A percentile compares a stretch with the other conserved stretches of the same genome.
Conservation (phyloP, 2,329 filamentous ascomycete genomes). For the Colletotrichum lupini region DNA sequence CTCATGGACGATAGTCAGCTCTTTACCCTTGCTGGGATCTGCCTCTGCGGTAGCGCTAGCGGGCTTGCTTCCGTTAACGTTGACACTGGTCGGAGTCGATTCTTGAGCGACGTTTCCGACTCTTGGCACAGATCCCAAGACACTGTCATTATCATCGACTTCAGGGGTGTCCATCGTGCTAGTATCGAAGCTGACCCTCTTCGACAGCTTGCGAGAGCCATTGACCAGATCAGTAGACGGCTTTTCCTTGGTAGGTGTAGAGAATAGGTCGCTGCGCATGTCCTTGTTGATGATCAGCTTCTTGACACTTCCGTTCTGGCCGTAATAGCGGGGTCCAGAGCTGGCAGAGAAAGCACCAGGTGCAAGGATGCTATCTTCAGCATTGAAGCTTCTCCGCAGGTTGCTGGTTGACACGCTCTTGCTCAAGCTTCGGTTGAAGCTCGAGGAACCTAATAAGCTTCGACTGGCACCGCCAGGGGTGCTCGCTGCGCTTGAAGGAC, state of each 20-base stretch:
- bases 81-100: slow-evolving; percentile 2
- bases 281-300: slow-evolving; percentile 92
- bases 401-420: slow-evolving; percentile 93
- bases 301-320: slow-evolving; percentile 81
- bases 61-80: slow-evolving; percentile 37
- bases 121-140: slow-evolving; percentile 1
- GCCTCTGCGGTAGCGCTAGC: slow-evolving; percentile 64
- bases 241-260: slow-evolving; percentile 67
- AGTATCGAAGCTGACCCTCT: slow-evolving; percentile 93
- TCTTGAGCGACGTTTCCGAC: slow-evolving; percentile 4
- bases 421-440: slow-evolving; percentile 76
- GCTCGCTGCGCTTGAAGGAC: slow-evolving; percentile 73
- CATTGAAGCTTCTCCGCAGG: slow-evolving; percentile 82
- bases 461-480: slow-evolving; percentile 75
- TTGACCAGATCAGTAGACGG: slow-evolving; percentile 52
- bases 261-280: slow-evolving; percentile 79
- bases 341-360: slow-evolving; percentile 86
- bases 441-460: slow-evolving; percentile 72
- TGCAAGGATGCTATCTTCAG: slow-evolving; percentile 86
- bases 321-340: slow-evolving; percentile 70
- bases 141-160: slow-evolving; percentile 18
- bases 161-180: slow-evolving; percentile 56
- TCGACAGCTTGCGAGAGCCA: slow-evolving; percentile 71
- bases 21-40: slow-evolving; percentile 78
- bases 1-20: slow-evolving; percentile 83